Evolutionary conservation across 768 basidiomycete genomes (phyloP).

Genomic region (Mycena kentingensis): DNA sequence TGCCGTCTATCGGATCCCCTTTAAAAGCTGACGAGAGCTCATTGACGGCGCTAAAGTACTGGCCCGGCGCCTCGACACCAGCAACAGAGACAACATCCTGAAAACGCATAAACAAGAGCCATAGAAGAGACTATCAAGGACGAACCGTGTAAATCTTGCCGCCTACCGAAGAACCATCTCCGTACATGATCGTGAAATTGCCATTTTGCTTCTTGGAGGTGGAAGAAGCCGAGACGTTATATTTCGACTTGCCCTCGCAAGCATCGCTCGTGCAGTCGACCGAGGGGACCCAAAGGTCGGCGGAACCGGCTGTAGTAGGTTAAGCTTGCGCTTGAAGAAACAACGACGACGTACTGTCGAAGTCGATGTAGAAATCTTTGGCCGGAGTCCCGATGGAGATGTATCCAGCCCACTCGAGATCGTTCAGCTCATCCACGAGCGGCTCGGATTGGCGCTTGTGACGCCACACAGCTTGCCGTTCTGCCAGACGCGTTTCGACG

Average conservation of each 20-base stretch:
- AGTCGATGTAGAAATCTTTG: conserved; percentile 39
- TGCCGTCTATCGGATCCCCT: conserved; percentile 8
- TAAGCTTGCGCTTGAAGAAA: background rate
- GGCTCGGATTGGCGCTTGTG: conserved; percentile 34
- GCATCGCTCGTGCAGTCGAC: conserved; percentile 27
- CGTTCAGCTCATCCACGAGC: conserved; percentile 35
- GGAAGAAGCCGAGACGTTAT: conserved; percentile 30
- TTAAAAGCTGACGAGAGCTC: conserved; percentile 30
- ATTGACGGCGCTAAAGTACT: conserved; percentile 36
- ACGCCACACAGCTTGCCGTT: no score
- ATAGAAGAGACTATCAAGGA: background rate
- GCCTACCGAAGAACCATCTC: conserved; percentile 42
- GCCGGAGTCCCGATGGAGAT: conserved; percentile 39
- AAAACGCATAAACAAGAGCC: background rate
- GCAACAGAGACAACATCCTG: conserved; percentile 5
- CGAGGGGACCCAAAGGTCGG: conserved; percentile 33
- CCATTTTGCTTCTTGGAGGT: conserved; percentile 32
- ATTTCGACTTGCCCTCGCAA: conserved; percentile 33
- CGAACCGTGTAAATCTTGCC: conserved; percentile 40
- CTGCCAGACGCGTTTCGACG: conserved; percentile 14
- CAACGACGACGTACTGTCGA: conserved; percentile 34
- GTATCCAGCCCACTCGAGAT: conserved; percentile 40
- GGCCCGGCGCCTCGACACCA: conserved; percentile 18
- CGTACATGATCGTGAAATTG: conserved; percentile 41
- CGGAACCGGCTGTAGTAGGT: conserved; percentile 1